Percentiles rank a stretch among this genome's conserved stretches.
Conservation (phyloP, 1,139 yeast species). For the Protomyces gravidus region DNA sequence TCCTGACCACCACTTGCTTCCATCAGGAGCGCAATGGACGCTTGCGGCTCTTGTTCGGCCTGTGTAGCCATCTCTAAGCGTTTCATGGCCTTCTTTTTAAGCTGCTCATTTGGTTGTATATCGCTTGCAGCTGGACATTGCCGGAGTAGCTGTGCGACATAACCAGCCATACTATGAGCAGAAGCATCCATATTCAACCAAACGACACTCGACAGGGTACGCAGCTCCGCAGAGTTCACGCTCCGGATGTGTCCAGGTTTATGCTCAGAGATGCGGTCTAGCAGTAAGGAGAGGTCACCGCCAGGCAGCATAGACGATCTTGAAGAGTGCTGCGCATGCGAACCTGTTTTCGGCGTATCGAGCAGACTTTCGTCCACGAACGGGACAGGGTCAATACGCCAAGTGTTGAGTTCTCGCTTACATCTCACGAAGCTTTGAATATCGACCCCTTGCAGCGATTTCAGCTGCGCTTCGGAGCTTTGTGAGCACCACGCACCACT, state of each 20-base stretch:
- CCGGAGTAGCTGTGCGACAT: not conserved
- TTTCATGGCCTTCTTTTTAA: not conserved
- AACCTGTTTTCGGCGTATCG: not conserved
- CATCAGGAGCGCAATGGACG: not conserved
- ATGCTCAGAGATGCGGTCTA: not conserved
- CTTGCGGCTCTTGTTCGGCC: not conserved
- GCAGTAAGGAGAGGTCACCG: not conserved
- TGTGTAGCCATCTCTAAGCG: not conserved
- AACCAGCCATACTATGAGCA: not conserved
- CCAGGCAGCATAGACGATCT: not conserved
- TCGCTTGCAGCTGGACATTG: not conserved
- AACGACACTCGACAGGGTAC: not conserved
- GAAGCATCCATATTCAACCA: not conserved
- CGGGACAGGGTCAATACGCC: slow-evolving; percentile 27
- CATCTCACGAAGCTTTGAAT: slow-evolving; percentile 7
- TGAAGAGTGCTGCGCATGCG: not conserved
- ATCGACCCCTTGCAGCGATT: not conserved
- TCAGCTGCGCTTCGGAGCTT: not conserved
- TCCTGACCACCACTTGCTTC: not conserved
- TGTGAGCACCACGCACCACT: slow-evolving; percentile 15
- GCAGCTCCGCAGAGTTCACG: not conserved
- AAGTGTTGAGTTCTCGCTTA: not conserved
- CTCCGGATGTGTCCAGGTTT: not conserved
- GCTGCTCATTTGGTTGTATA: not conserved
- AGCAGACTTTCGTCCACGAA: slow-evolving; percentile 9